Conservation (phyloP, 805 yeast species). For the Komagataella kurtzmanii region DNA sequence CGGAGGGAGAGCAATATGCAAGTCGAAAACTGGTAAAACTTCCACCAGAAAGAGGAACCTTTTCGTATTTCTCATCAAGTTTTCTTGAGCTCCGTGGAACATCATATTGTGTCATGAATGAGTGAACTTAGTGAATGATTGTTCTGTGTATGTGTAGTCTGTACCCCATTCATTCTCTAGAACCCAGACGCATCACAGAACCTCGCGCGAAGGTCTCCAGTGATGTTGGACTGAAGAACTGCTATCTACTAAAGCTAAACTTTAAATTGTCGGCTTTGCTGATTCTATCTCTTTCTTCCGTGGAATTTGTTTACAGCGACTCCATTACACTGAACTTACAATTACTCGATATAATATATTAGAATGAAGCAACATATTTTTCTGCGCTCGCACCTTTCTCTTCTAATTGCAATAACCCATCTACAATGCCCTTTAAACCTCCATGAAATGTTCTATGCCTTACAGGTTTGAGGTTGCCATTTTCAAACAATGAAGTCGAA, state of each 20-base stretch:
- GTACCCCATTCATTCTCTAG: background rate
- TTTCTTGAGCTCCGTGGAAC: background rate
- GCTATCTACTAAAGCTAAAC: too few species aligned
- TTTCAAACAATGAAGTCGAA: slow-evolving; percentile 19
- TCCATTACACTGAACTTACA: too few species aligned
- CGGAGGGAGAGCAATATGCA: slow-evolving; percentile 32
- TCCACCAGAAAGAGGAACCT: background rate
- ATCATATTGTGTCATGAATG: background rate
- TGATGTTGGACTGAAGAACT: too few species aligned
- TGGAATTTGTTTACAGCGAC: background rate
- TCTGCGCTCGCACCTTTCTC: slow-evolving; percentile 5
- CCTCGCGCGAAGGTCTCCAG: background rate
- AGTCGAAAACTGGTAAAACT: slow-evolving; percentile 27
- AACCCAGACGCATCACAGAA: background rate
- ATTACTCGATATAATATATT: background rate
- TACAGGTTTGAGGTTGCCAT: slow-evolving; percentile 17
- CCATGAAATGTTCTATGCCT: slow-evolving; percentile 22
- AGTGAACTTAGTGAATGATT: background rate
- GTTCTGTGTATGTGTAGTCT: background rate
- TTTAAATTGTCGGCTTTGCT: too few species aligned
- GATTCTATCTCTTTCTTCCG: too few species aligned
- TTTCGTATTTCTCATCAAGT: background rate
- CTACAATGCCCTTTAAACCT: slow-evolving; percentile 1
- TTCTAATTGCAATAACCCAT: slow-evolving; percentile 3
- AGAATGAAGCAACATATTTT: slow-evolving; percentile 3